Evolutionary conservation across 208 protist species (phyloP), one percentile per base, ranked within the genome.

Genomic region (Leishmania aethiopica): DNA sequence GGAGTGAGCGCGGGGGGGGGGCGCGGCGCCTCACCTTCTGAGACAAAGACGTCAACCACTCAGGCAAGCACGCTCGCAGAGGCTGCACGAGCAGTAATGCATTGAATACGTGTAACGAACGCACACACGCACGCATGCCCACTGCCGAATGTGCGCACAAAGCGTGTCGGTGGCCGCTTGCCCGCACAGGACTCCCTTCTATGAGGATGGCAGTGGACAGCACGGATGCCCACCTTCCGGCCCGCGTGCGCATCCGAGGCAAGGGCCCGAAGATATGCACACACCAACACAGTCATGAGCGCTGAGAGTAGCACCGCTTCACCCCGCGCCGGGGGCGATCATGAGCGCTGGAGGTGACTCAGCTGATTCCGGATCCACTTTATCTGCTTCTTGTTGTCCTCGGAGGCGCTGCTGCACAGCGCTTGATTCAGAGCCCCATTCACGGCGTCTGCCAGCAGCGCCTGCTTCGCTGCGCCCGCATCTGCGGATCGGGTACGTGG

Each of bases 301-400:
- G 35, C 40, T 28, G 35, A 72, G 5, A 13, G 25, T 8, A 72
- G 19, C 35, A 22, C 40, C 10, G 15, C 53, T 37, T 19, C 28
- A 17, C 53, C 32, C 42, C 28, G 8, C 49, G 25, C n/a, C 13
- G 19, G 17, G 49, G 5, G 47, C 25, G 8, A 40, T 77, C 72
- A 77, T 45, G 72, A 77, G 51, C 70, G 76, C 67, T 91, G 47
- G 32, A 96, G 82, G 40, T 90, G 76, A 11, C 86, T 62, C 3
- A 97, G 88, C 75, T 96, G 90, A 42, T 80, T 89, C 49, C 78
- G 73, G 45, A 94, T 89, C 94, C 94, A 97, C 60, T 86, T 67
- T 53, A 96, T 77, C 67, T 95, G 89, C 70, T 94, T 91, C 71
- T 82, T 86, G 71, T 85, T 89, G 17, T 91, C 87, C 19, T 90